Evolutionary conservation across 2,329 filamentous ascomycete species (phyloP).

Genomic region (Calonectria naviculata): DNA sequence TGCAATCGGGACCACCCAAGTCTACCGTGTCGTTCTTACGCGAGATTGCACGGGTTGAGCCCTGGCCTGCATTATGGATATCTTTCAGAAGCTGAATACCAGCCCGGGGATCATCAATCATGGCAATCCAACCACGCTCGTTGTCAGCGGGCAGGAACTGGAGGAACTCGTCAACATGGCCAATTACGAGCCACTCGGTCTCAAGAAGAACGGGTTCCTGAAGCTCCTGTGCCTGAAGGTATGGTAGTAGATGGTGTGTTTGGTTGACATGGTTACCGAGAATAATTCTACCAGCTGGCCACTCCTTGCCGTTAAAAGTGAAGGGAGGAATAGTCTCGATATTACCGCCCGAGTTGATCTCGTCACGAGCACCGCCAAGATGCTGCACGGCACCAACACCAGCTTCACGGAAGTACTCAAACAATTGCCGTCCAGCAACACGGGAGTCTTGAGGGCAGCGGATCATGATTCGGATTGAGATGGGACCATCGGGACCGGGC

Average conservation of each 20-base stretch:
- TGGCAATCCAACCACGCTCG: conserved; percentile 38
- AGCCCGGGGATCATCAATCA: conserved; percentile 34
- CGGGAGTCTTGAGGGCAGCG: conserved; percentile 42
- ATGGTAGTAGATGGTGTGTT: conserved; percentile 30
- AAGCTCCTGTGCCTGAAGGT: conserved; percentile 45
- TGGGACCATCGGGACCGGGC: conserved; percentile 47
- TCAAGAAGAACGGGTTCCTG: conserved; percentile 49
- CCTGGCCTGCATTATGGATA: conserved; percentile 26
- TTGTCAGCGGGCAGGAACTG: conserved; percentile 42
- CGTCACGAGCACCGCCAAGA: conserved; percentile 13
- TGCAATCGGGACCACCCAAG: neutral
- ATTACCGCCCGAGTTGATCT: conserved; percentile 43
- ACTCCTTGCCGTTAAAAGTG: conserved; percentile 28
- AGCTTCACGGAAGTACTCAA: conserved; percentile 42
- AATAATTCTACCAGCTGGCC: conserved; percentile 35
- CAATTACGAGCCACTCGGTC: conserved; percentile 39
- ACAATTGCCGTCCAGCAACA: conserved; percentile 43
- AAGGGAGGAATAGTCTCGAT: conserved; percentile 52
- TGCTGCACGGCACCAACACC: conserved; percentile 46
- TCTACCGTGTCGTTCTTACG: neutral
- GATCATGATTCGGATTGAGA: conserved; percentile 46
- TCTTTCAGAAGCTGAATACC: conserved; percentile 36
- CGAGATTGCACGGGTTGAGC: conserved; percentile 1
- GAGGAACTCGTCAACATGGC: conserved; percentile 44
- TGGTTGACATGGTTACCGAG: conserved; percentile 24